Percentiles rank a stretch among this genome's conserved stretches.
Evolutionary conservation across 768 basidiomycete genomes (phyloP).

Genomic region (Lactifluus volemus): DNA sequence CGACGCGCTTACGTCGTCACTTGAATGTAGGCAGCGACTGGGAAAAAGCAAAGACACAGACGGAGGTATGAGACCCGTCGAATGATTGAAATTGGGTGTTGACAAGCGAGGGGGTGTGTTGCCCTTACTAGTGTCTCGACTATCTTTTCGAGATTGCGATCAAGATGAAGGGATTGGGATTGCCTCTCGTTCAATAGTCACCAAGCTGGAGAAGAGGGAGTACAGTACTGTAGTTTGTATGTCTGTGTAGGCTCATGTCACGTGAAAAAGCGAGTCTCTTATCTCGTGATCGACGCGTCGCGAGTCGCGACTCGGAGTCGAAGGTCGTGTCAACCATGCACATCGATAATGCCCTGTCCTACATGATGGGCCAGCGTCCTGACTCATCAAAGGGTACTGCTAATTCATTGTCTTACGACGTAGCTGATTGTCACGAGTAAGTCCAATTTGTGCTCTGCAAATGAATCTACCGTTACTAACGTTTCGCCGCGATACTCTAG

Average conservation of each 20-base stretch:
- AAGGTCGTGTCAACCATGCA: background rate
- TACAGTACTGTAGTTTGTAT: too few species aligned
- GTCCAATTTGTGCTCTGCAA: background rate
- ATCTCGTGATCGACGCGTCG: background rate
- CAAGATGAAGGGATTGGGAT: slow-evolving; percentile 63
- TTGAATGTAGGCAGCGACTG: slow-evolving; percentile 48
- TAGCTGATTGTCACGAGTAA: slow-evolving; percentile 8
- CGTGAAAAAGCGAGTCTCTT: too few species aligned
- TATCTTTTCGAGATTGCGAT: slow-evolving; percentile 86
- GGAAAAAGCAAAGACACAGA: slow-evolving; percentile 86
- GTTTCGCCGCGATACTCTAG: background rate
- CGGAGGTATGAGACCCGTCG: slow-evolving; percentile 42
- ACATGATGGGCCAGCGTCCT: background rate
- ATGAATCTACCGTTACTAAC: background rate
- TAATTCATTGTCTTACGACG: background rate
- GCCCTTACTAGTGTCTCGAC: slow-evolving; percentile 58
- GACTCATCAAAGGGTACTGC: background rate
- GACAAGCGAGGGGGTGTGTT: background rate
- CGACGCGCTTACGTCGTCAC: background rate
- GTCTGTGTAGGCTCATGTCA: too few species aligned
- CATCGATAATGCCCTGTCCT: slow-evolving; percentile 6
- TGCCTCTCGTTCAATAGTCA: slow-evolving; percentile 35
- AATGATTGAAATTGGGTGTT: background rate
- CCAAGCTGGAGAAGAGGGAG: background rate
- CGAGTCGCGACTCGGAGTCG: too few species aligned